These are phyloP conservation scores for Chloris gayana DNA, from an alignment of 176 grass and related monocot species.

Conservation along the genomic window DNA sequence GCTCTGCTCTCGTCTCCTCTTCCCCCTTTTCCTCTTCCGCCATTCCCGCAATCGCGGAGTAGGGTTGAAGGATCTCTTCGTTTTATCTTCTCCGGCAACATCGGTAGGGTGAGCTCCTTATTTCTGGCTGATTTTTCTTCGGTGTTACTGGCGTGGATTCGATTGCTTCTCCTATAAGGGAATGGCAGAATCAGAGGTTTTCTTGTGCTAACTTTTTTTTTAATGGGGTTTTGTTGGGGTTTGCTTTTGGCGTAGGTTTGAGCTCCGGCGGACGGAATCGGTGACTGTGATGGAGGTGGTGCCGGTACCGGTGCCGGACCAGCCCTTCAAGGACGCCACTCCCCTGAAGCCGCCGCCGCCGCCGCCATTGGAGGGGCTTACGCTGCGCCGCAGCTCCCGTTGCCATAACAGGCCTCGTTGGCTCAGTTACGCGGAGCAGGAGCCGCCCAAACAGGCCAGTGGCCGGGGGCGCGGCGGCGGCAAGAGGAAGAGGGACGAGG, in stretches of 20 bases:
- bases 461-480: conserved; percentile 7
- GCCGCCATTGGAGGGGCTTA: conserved; percentile 7
- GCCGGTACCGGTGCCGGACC: conserved; percentile 33
- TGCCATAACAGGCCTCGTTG: conserved; percentile 24
- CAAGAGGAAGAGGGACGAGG: conserved; percentile 48
- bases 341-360: neutral
- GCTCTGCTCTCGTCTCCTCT: neutral
- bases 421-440: conserved; percentile 31
- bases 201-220: neutral
- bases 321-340: conserved; percentile 7
- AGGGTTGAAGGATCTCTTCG: neutral
- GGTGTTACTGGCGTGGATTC: neutral
- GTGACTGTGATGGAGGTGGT: conserved; percentile 38
- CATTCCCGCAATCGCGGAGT: neutral
- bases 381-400: conserved; percentile 51
- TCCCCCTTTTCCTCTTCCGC: neutral
- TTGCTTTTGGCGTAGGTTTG: conserved; percentile 10
- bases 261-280: conserved; percentile 22
- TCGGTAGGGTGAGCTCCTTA: neutral
- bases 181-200: conserved; percentile 9
- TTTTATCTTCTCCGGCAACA: neutral
- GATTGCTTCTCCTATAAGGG: neutral
- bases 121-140: too few species aligned
- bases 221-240: conserved; percentile 13
- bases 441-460: conserved; percentile 27